Conservation (phyloP, 495 filamentous ascomycete genomes). For the Trichoderma gamsii region DNA sequence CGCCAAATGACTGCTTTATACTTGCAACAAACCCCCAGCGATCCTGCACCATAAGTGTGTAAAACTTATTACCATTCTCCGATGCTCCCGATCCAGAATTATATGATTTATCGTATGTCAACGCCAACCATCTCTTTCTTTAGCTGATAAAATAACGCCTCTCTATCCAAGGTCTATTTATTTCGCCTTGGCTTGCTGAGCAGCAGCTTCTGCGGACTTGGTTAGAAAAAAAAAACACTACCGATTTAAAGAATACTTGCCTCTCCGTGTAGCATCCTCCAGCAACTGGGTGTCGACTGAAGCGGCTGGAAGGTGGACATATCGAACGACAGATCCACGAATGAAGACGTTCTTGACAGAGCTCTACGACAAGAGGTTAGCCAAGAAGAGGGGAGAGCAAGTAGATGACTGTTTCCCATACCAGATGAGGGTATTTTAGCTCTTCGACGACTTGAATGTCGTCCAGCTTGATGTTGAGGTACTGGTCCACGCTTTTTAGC, state of each 20-base stretch:
- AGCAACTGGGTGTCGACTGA: conserved; percentile 85
- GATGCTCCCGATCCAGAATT: conserved; percentile 1
- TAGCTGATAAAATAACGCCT: neutral
- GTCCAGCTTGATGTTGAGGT: conserved; percentile 97
- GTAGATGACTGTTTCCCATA: conserved; percentile 30
- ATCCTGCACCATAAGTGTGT: neutral
- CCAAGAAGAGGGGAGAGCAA: neutral
- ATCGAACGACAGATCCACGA: conserved; percentile 89
- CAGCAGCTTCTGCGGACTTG: conserved; percentile 32
- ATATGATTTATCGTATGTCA: neutral
- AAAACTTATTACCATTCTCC: neutral
- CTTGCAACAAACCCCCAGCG: conserved; percentile 6
- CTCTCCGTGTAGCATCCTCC: conserved; percentile 93
- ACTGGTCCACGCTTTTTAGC: conserved; percentile 95
- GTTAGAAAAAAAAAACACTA: conserved; percentile 18
- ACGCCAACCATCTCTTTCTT: conserved; percentile 10
- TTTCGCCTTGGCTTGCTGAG: conserved; percentile 39
- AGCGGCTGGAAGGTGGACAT: conserved; percentile 82
- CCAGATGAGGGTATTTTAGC: conserved; percentile 85
- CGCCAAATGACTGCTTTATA: conserved; percentile 12
- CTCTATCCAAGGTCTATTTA: conserved; percentile 23
- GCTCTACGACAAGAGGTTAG: conserved; percentile 28
- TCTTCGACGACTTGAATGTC: conserved; percentile 89
- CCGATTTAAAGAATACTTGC: conserved; percentile 56
- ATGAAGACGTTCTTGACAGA: conserved; percentile 99